phyloP scores from a whole-genome alignment of 1,284 basidiomycete species.

The Limonomyces culmigenus region DNA sequence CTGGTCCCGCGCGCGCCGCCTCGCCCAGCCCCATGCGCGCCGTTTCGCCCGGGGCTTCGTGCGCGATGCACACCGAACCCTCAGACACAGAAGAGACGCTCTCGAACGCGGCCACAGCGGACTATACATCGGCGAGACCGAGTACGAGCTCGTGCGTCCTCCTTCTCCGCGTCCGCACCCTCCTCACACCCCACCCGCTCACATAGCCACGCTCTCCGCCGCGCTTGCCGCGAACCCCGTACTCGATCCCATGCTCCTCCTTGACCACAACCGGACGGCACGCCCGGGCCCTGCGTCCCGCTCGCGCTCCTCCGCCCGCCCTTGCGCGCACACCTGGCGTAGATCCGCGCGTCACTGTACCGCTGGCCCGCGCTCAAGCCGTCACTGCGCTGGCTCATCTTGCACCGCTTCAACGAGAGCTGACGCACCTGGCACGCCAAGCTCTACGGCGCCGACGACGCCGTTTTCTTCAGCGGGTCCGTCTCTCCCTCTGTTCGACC shows the following conservation, averaged over 20 bases:
- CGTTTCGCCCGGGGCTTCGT: too few species aligned
- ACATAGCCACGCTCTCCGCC: slow-evolving; percentile 53
- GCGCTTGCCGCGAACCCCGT: slow-evolving; percentile 42
- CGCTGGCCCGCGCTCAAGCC: slow-evolving; percentile 75
- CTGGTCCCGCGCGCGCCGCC: too few species aligned
- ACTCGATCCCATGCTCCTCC: slow-evolving; percentile 58
- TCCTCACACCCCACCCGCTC: slow-evolving; percentile 4
- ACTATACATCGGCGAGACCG: slow-evolving; percentile 20
- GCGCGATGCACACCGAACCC: too few species aligned
- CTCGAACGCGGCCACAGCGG: too few species aligned
- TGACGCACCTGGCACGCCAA: slow-evolving; percentile 99
- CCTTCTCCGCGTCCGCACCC: background rate
- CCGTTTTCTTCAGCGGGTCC: slow-evolving; percentile 87
- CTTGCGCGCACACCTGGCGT: slow-evolving; percentile 50
- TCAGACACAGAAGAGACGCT: too few species aligned
- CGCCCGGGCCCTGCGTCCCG: slow-evolving; percentile 62
- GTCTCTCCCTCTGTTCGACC: slow-evolving; percentile 14
- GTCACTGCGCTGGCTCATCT: slow-evolving; percentile 60
- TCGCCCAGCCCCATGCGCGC: too few species aligned
- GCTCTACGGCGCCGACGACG: slow-evolving; percentile 86
- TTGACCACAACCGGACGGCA: slow-evolving; percentile 88
- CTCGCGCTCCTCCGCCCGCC: slow-evolving; percentile 62
- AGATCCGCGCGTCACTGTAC: slow-evolving; percentile 69
- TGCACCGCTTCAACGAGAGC: slow-evolving; percentile 90
- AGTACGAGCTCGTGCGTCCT: slow-evolving; percentile 15